Base-by-base conservation (phyloP, 1,284 basidiomycete genomes). In the Puccinia polysora region DNA sequence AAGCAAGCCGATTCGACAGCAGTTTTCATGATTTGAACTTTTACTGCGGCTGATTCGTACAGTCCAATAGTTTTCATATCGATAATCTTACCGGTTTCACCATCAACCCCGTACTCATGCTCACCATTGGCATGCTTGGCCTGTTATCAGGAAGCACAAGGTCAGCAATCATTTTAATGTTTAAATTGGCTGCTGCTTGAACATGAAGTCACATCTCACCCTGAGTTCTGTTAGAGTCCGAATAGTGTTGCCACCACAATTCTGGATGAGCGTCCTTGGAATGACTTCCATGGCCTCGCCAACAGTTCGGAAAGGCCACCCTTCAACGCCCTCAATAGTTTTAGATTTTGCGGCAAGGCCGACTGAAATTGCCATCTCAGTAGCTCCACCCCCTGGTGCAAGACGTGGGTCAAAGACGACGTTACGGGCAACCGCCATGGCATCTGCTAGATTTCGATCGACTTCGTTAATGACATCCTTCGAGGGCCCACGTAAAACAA, bases 381-480 rank as follows among this genome's bases (percentile, higher is more conserved):
- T 96, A 14, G 95, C 95, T 53, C 95, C 95, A 25, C 95, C 94
- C 15, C 95, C 94, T 0, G 95, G 95, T 0, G 89, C 89, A 23
- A 98, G 86, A 14, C 84, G 81, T 0, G 95, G 95, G 82, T 97
- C 90, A 83, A 98, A 97, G 73, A 97, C 88, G 49, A 94, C 95
- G 78, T 97, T 98, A 38, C 95, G 87, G 0, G 95, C 95, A 52
- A 97, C 93, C 28, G 89, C 87, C 90, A 99, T 97, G 50, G 95
- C 95, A 77, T 98, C 96, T 0, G 93, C 92, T 34, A 98, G 85
- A 82, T 98, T 98, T 58, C 94, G 87, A 81, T 98, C 95, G 77
- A 97, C 91, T 82, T 98, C 95, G 81, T 97, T 96, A 52, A 98
- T 84, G 77, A 98, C 93, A 79, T 98, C 95, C 81, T 98, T 98